Evolutionary conservation across 2,329 filamentous ascomycete genomes (phyloP).

Genomic region (Aspergillus phoenicis): DNA sequence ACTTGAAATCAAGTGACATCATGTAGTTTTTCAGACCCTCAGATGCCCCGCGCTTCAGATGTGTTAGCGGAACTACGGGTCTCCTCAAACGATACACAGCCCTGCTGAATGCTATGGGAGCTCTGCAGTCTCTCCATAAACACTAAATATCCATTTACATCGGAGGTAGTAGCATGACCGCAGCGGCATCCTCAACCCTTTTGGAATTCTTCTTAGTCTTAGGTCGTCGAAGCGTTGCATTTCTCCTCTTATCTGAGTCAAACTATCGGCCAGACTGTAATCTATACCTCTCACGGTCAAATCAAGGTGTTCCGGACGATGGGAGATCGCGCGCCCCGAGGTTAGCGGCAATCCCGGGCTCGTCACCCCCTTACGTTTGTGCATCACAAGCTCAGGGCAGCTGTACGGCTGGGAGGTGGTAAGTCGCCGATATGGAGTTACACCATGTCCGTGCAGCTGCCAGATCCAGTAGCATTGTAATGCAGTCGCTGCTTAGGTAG

Average conservation of each 20-base stretch:
- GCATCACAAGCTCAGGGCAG: constrained; percentile 7
- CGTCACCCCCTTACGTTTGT: constrained; percentile 11
- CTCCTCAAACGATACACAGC: constrained; percentile 9
- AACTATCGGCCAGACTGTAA: neutral
- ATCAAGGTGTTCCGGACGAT: neutral
- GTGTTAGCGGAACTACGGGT: neutral
- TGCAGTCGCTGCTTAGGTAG: neutral
- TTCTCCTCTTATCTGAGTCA: neutral
- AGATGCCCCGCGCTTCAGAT: neutral
- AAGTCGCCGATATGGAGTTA: neutral
- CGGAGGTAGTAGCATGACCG: neutral
- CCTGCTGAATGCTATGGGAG: constrained; percentile 10
- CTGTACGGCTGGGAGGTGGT: constrained; percentile 1
- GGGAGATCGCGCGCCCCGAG: neutral
- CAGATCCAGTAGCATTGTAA: neutral
- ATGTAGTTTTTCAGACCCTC: neutral
- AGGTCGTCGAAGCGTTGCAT: neutral
- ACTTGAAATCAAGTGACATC: constrained; percentile 1
- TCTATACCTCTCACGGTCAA: neutral
- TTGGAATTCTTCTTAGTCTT: neutral
- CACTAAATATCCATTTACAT: neutral
- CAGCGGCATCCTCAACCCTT: constrained; percentile 4
- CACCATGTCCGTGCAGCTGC: constrained; percentile 5
- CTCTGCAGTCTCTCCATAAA: neutral
- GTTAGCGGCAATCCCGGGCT: constrained; percentile 5